Conservation (phyloP, 2,329 filamentous ascomycete species). For the Pezicula carpinea region DNA sequence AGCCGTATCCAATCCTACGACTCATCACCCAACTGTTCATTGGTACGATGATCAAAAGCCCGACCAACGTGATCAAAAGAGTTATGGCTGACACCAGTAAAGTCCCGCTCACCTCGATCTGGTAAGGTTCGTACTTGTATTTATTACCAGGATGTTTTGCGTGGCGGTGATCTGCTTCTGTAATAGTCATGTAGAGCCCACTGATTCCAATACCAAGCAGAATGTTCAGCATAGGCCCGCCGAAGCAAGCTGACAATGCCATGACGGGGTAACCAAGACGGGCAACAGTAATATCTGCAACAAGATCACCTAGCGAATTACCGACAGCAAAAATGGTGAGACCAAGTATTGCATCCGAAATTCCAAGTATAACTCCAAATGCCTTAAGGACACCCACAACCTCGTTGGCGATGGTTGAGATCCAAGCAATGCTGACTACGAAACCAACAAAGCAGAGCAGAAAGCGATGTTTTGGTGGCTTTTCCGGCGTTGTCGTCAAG, state of each 20-base stretch:
- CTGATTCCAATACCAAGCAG: slow-evolving; percentile 89
- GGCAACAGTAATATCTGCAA: slow-evolving; percentile 92
- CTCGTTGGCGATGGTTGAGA: slow-evolving; percentile 90
- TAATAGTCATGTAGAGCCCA: slow-evolving; percentile 81
- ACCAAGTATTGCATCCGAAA: slow-evolving; percentile 90
- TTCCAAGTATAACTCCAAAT: slow-evolving; percentile 83
- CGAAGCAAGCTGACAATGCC: slow-evolving; percentile 91
- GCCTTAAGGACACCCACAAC: slow-evolving; percentile 94
- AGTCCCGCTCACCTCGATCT: slow-evolving; percentile 78
- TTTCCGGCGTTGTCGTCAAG: slow-evolving; percentile 60
- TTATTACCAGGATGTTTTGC: slow-evolving; percentile 61
- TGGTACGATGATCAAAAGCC: slow-evolving; percentile 76
- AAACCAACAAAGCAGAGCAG: slow-evolving; percentile 87
- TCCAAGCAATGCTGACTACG: slow-evolving; percentile 89
- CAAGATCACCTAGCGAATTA: slow-evolving; percentile 89
- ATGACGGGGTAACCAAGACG: slow-evolving; percentile 93
- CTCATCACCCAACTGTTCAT: slow-evolving; percentile 83
- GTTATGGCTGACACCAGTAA: slow-evolving; percentile 82
- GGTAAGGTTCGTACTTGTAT: slow-evolving; percentile 69
- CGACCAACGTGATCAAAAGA: slow-evolving; percentile 72
- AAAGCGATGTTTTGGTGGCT: slow-evolving; percentile 68
- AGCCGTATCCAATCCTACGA: slow-evolving; percentile 71
- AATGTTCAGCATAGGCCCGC: slow-evolving; percentile 98
- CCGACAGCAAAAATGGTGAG: slow-evolving; percentile 95
- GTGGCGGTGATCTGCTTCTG: slow-evolving; percentile 60